Evolutionary conservation across 2,329 filamentous ascomycete species (phyloP), one percentile per base, ranked within the genome.

Genomic region (Fonsecaea monophora): DNA sequence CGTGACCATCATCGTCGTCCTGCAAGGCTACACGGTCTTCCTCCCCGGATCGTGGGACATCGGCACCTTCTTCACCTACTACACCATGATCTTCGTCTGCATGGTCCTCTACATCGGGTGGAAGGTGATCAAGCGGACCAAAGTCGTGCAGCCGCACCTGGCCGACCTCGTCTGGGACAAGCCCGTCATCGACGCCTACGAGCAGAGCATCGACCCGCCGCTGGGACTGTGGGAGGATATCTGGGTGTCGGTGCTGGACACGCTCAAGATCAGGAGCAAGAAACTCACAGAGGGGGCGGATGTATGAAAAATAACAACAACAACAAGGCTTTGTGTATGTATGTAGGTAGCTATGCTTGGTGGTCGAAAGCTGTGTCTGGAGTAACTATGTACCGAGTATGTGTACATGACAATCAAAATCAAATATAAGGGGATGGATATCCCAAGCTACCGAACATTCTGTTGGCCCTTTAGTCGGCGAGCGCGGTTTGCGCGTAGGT

Each of bases 31-130:
- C 1, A 80, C 92, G 18, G 84, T 86, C 70, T 84, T 90, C 6
- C 82, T 86, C 18, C 53, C 53, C 15, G 30, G 30, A 32, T 32
- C 30, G 30, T 55, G 53, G 35, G 85, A 87, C 69, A 89, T 90
- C 74, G 87, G 85, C 76, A 81, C 87, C 50, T 89, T 89, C 0
- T 93, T 91, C 76, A 77, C 92, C 61, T 85, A 85, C 78, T 88
- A 87, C 76, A 84, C 83, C 30, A 86, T 87, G 84, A 78, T 85
- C 67, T 76, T 87, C 13, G 77, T 88, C 25, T 82, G 83, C 0
- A 82, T 83, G 5, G 74, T 86, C 37, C 77, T 87, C 37, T 90
- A 84, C 74, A 59, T 83, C 21, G 81, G 81, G 72, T 92, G 87
- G 87, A 92, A 91, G 78, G 8, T 90, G 1, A 18, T 87, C 74